These are phyloP conservation scores for Sugiyamaella lignohabitans DNA, from an alignment of 805 yeast species.

Conservation along the genomic window DNA sequence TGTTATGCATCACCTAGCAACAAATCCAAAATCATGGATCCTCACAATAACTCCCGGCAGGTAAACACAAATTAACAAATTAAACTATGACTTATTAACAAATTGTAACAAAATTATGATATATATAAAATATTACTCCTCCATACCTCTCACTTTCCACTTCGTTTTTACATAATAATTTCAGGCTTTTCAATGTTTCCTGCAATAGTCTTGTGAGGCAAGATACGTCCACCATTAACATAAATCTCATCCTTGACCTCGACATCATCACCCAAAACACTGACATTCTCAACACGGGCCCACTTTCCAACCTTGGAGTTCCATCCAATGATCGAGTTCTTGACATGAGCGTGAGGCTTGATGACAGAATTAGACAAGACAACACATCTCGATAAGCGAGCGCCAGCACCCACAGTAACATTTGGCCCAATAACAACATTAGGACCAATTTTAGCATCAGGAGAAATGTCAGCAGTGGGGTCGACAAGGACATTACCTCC, in stretches of 20 bases:
- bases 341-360: slow-evolving; percentile 97
- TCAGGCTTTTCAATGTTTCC: slow-evolving; percentile 96
- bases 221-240: slow-evolving; percentile 98
- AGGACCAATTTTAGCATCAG: slow-evolving; percentile 95
- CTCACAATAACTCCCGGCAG: too few species aligned
- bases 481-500: slow-evolving; percentile 93
- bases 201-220: slow-evolving; percentile 96
- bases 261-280: slow-evolving; percentile 98
- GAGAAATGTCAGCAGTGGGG: slow-evolving; percentile 89
- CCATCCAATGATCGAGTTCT: slow-evolving; percentile 98
- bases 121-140: too few species aligned
- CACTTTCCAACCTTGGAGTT: slow-evolving; percentile 95
- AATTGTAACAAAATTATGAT: too few species aligned
- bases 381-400: slow-evolving; percentile 93
- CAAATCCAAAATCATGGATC: too few species aligned
- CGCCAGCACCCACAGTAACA: slow-evolving; percentile 95
- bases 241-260: slow-evolving; percentile 97
- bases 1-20: too few species aligned
- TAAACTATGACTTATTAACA: too few species aligned
- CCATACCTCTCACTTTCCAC: too few species aligned
- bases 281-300: slow-evolving; percentile 97
- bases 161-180: slow-evolving; percentile 89
- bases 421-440: slow-evolving; percentile 97
- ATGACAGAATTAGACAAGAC: slow-evolving; percentile 84
- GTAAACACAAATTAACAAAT: not conserved